Base-by-base conservation (phyloP, 768 basidiomycete species). In the Leccinellum luteum region DNA sequence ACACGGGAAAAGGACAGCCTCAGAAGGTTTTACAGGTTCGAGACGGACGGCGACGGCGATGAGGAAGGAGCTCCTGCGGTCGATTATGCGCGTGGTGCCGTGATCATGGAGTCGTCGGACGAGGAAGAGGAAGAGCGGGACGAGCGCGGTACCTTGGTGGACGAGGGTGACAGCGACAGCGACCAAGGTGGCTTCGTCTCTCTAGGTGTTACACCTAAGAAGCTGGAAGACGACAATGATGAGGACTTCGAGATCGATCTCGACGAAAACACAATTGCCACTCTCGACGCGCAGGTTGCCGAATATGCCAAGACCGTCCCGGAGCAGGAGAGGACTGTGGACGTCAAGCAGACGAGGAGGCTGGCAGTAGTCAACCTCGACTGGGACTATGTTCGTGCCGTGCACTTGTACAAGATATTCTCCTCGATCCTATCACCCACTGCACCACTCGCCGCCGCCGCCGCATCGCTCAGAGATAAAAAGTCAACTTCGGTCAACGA, bases 361-460 rank as follows among this genome's bases (percentile, higher is more conserved):
- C 69, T 99, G 7, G 97, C 96, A 1, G 82, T 89, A 47, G 96
- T 98, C 61, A 98, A 98, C 70, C 82, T 98, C 52, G 97, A 99
- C 74, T 99, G 97, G 97, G 97, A 98, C 71, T 84, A 98, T 73
- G 85, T 98, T 51, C 88, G 89, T 55, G 93, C 96, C 0, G 76
- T 76, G 19, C 94, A 98, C 69, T 77, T 99, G 13, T 97, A 86
- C 82, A 93, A 91, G 74, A 91, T 98, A 34, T 92, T 92, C 74
- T 85, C 91, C 17, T 98, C 95, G 3, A 82, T 94, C 43, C 80
- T 96, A 6, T 87, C 90, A 6, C 73, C 83, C 14, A 74, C 79
- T 12, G 81, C 83, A 6, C 76, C 84, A 14, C 68, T 78, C 17
- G 60, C 75, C 19, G 68, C 61, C 14, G 3, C 75, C 4, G 69